phyloP scores from a whole-genome alignment of 2,329 filamentous ascomycete species.

The Ceratocystis colombiana region DNA sequence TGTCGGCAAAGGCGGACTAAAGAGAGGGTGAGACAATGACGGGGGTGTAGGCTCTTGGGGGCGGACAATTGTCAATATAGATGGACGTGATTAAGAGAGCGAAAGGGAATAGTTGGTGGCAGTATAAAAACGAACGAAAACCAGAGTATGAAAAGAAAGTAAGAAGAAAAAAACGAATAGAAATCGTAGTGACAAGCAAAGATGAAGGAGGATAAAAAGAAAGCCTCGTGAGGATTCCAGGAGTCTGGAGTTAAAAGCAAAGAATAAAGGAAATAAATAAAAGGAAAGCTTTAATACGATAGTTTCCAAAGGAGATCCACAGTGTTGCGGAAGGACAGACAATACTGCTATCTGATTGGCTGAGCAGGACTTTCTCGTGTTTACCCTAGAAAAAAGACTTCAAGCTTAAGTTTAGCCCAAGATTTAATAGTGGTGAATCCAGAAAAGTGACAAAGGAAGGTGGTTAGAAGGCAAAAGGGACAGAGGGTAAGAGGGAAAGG shows the following conservation, averaged over 20 bases:
- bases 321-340: not conserved
- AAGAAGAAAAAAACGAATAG: not conserved
- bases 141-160: not conserved
- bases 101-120: not conserved
- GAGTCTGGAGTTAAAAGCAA: not conserved
- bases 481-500: not conserved
- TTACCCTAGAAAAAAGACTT: conserved; percentile 17
- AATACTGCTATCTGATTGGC: conserved; percentile 1
- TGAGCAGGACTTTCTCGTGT: conserved; percentile 19
- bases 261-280: not conserved
- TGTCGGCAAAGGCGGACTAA: not conserved
- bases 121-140: not conserved
- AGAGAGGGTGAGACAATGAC: not conserved
- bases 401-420: conserved; percentile 14
- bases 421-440: conserved; percentile 3
- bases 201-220: not conserved
- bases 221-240: not conserved
- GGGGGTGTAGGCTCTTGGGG: not conserved
- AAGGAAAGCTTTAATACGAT: not conserved
- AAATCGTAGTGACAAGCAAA: not conserved
- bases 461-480: not conserved
- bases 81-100: not conserved
- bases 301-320: not conserved
- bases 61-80: not conserved
- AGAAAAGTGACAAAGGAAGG: not conserved